phyloP scores from a whole-genome alignment of 2,329 filamentous ascomycete species.

The Ophiostoma montium region DNA sequence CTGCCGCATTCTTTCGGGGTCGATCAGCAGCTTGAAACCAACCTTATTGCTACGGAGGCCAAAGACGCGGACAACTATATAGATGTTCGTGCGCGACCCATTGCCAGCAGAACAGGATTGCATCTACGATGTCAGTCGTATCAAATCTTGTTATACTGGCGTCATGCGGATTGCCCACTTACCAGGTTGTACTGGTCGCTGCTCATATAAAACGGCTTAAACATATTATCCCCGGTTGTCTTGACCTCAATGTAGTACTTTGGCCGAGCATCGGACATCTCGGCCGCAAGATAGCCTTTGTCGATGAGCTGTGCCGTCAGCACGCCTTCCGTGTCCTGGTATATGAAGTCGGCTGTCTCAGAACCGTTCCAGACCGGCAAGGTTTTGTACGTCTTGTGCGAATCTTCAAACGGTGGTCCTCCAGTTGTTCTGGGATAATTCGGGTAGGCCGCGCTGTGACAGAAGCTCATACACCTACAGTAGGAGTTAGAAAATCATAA shows the following conservation, averaged over 20 bases:
- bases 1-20: constrained; percentile 3
- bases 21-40: constrained; percentile 1
- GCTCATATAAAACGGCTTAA: constrained; percentile 31
- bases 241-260: constrained; percentile 39
- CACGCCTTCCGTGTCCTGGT: constrained; percentile 22
- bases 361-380: constrained; percentile 25
- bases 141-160: no score
- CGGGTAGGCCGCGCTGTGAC: not conserved
- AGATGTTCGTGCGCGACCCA: not conserved
- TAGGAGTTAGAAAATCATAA: not conserved
- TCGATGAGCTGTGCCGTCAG: constrained; percentile 23
- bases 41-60: not conserved
- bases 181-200: constrained; percentile 28
- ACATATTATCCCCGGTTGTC: constrained; percentile 24
- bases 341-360: constrained; percentile 34
- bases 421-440: constrained; percentile 30
- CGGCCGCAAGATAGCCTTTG: constrained; percentile 19
- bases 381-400: constrained; percentile 24
- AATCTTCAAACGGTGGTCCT: constrained; percentile 31
- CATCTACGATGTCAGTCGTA: constrained; percentile 1
- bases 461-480: constrained; percentile 1
- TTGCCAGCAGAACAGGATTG: not conserved
- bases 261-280: constrained; percentile 14
- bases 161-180: constrained; percentile 8
- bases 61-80: constrained; percentile 4